Percentiles rank a stretch among this genome's conserved stretches.
These are phyloP conservation scores for Monosporascus cannonballus DNA, from an alignment of 2,329 filamentous ascomycete species.

Conservation along the genomic window DNA sequence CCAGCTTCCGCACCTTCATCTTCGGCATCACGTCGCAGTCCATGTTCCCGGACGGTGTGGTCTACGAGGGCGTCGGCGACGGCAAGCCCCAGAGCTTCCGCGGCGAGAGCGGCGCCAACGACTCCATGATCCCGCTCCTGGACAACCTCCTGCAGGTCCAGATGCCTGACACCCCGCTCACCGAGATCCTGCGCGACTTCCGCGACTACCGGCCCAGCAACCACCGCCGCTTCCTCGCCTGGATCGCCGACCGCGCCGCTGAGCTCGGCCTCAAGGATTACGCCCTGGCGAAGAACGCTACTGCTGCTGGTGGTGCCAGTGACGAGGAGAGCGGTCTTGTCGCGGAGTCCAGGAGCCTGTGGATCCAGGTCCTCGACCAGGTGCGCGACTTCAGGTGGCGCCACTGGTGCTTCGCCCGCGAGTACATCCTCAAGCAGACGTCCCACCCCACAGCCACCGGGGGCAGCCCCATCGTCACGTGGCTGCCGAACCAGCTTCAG, in stretches of 20 bases:
- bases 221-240: slow-evolving; percentile 77
- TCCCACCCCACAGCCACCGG: slow-evolving; percentile 73
- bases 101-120: slow-evolving; percentile 89
- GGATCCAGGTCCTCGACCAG: slow-evolving; percentile 63
- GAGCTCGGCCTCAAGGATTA: slow-evolving; percentile 52
- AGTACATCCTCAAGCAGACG: slow-evolving; percentile 78
- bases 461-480: slow-evolving; percentile 76
- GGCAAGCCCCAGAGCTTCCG: slow-evolving; percentile 71
- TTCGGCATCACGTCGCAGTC: slow-evolving; percentile 90
- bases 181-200: slow-evolving; percentile 83
- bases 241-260: slow-evolving; percentile 50
- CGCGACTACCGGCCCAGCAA: slow-evolving; percentile 82
- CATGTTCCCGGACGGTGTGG: slow-evolving; percentile 89
- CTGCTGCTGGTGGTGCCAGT: slow-evolving; percentile 16
- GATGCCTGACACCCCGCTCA: slow-evolving; percentile 87
- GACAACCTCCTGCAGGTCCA: slow-evolving; percentile 81
- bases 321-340: slow-evolving; percentile 35
- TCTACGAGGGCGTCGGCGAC: slow-evolving; percentile 79
- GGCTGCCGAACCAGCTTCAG: slow-evolving; percentile 75
- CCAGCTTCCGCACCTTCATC: slow-evolving; percentile 91
- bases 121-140: slow-evolving; percentile 79
- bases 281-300: slow-evolving; percentile 36
- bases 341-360: slow-evolving; percentile 51
- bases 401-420: slow-evolving; percentile 79
- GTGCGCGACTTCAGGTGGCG: slow-evolving; percentile 78